Conservation (phyloP, 768 basidiomycete genomes). For the Termitomyces sp. region DNA sequence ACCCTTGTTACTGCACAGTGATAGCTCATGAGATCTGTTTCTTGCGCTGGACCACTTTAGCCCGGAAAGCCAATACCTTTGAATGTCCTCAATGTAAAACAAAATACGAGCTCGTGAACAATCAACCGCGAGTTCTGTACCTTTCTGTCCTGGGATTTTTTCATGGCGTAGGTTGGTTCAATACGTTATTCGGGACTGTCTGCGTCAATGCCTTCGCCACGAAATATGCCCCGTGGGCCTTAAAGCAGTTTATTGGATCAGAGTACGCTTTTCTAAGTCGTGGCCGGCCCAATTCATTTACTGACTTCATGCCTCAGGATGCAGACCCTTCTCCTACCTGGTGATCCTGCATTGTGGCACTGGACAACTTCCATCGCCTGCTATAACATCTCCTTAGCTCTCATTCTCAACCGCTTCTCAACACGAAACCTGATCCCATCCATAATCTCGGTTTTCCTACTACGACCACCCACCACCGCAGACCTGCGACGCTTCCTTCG, state of each 20-base stretch:
- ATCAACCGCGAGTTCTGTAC: conserved; percentile 45
- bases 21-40: conserved; percentile 78
- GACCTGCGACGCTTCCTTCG: conserved; percentile 26
- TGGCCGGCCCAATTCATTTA: background rate
- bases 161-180: conserved; percentile 44
- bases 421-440: conserved; percentile 26
- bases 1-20: conserved; percentile 75
- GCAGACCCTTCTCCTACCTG: conserved; percentile 56
- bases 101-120: conserved; percentile 59
- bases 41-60: too few species aligned
- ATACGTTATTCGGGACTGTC: conserved; percentile 42
- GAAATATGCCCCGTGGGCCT: conserved; percentile 66
- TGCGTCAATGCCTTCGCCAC: conserved; percentile 44
- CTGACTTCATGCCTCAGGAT: conserved; percentile 21
- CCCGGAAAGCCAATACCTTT: conserved; percentile 55
- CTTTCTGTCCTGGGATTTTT: conserved; percentile 49
- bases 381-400: conserved; percentile 52
- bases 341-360: conserved; percentile 67
- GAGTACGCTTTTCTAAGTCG: conserved; percentile 39
- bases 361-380: conserved; percentile 49
- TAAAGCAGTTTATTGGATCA: conserved; percentile 62
- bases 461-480: conserved; percentile 33
- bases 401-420: conserved; percentile 56
- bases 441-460: conserved; percentile 20
- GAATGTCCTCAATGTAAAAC: conserved; percentile 77